Conservation (phyloP, 306 rosid species). For the Alnus rubra region DNA sequence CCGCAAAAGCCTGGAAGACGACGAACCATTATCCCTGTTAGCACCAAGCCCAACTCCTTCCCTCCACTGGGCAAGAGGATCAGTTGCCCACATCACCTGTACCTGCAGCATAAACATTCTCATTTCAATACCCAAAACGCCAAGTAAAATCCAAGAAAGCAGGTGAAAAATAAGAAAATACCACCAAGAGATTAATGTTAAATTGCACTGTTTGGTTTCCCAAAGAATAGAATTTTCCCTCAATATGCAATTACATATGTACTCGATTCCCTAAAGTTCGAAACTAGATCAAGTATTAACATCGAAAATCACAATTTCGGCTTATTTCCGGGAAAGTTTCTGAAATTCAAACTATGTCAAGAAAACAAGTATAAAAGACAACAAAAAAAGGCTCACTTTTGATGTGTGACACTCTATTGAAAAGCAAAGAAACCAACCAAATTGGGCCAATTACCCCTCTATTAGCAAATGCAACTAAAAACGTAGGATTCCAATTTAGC, state of each 20-base stretch:
- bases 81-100: constrained; percentile 86
- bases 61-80: constrained; percentile 81
- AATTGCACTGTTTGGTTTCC: neutral
- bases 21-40: constrained; percentile 45
- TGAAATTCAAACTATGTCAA: neutral
- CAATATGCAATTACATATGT: neutral
- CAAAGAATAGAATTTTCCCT: neutral
- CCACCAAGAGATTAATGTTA: neutral
- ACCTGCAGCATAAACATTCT: constrained; percentile 43
- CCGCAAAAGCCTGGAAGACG: constrained; percentile 76
- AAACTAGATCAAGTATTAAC: constrained; percentile 12
- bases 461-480: neutral
- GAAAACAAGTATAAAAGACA: neutral
- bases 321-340: neutral
- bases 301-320: neutral
- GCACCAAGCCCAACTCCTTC: constrained; percentile 69
- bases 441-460: neutral
- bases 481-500: neutral
- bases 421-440: neutral
- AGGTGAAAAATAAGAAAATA: neutral
- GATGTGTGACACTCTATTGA: neutral
- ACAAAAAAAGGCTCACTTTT: neutral
- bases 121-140: constrained; percentile 5
- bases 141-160: constrained; percentile 8
- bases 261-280: neutral